Percentiles rank a stretch among this genome's conserved stretches.
Evolutionary conservation across 139 green algal genomes (phyloP).

Genomic region (Dunaliella primolecta): DNA sequence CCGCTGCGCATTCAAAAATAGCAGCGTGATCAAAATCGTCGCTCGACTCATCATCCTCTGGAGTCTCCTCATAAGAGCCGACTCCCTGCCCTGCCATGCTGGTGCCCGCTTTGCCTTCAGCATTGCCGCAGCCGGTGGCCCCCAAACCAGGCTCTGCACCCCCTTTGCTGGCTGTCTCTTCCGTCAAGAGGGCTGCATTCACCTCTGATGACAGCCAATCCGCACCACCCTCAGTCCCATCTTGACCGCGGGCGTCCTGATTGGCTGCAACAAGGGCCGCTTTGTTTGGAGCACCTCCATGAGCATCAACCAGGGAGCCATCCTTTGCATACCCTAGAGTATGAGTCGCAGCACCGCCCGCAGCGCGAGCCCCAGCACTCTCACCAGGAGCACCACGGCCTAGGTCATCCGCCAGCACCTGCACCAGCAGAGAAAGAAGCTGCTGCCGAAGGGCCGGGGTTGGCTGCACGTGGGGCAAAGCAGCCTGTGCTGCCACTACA

Average conservation of each 20-base stretch:
- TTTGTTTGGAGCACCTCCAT: too few species aligned
- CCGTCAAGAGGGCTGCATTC: background rate
- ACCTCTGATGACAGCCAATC: background rate
- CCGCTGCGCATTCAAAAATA: background rate
- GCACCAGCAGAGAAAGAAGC: background rate
- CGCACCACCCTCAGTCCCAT: background rate
- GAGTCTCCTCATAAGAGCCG: too few species aligned
- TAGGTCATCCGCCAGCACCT: background rate
- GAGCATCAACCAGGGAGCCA: too few species aligned
- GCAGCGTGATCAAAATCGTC: background rate
- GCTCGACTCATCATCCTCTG: too few species aligned
- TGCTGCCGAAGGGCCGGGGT: background rate
- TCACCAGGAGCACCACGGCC: background rate
- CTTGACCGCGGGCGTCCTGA: background rate
- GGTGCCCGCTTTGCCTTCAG: background rate
- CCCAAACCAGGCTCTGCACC: background rate
- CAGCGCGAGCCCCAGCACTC: background rate
- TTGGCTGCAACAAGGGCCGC: too few species aligned
- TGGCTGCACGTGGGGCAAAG: too few species aligned
- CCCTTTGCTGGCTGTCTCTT: background rate
- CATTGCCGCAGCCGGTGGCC: background rate
- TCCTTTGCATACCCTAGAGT: too few species aligned
- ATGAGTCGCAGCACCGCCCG: too few species aligned
- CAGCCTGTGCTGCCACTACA: too few species aligned
- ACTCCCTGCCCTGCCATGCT: background rate